A percentile compares a stretch with the other conserved stretches of the same genome.
phyloP scores from a whole-genome alignment of 2,329 filamentous ascomycete species.

The Lanzia echinophila region DNA sequence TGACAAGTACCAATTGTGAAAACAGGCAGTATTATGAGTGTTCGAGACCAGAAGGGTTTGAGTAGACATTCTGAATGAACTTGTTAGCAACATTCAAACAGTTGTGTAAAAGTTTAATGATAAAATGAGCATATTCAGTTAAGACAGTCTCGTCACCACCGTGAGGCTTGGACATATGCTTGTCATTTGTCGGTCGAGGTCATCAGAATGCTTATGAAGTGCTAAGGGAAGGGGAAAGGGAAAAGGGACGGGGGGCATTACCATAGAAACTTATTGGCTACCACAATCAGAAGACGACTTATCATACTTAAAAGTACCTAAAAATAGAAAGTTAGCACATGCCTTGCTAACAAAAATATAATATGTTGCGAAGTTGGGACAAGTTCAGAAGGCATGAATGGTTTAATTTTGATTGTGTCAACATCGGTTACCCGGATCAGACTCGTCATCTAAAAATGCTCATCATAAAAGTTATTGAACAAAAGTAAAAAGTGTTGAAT shows the following conservation, averaged over 20 bases:
- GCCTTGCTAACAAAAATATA: constrained; percentile 21
- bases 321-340: constrained; percentile 2
- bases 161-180: constrained; percentile 91
- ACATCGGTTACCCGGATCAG: constrained; percentile 68
- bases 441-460: constrained; percentile 66
- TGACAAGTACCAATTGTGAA: too few relatives aligned
- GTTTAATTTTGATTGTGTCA: constrained; percentile 58
- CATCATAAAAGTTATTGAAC: constrained; percentile 35
- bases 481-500: constrained; percentile 12
- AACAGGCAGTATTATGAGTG: too few relatives aligned
- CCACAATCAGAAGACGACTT: neutral
- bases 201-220: constrained; percentile 58
- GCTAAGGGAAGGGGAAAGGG: constrained; percentile 8
- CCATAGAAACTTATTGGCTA: neutral
- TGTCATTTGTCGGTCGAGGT: constrained; percentile 78
- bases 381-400: constrained; percentile 61
- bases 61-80: neutral
- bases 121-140: constrained; percentile 36
- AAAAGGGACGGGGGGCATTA: constrained; percentile 15
- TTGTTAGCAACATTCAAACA: constrained; percentile 14
- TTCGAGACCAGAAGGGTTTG: neutral
- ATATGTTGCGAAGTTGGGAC: constrained; percentile 9
- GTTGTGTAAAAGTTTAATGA: constrained; percentile 1
- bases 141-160: constrained; percentile 48
- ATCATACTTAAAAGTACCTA: neutral